phyloP scores from a whole-genome alignment of 1,284 basidiomycete genomes.

The Trichosporon sp. region DNA sequence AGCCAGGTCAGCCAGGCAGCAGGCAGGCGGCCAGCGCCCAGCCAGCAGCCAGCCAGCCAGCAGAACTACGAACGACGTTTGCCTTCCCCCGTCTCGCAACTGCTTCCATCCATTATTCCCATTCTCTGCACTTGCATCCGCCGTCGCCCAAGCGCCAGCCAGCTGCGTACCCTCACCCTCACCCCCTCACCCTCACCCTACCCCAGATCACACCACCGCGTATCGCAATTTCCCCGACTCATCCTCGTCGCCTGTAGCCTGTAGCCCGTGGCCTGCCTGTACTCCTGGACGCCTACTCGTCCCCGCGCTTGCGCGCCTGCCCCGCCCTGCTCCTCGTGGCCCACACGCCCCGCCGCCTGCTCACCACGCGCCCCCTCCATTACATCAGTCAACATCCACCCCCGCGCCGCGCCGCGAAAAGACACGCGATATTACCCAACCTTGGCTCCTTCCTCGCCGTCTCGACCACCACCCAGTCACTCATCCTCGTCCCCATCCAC shows the following conservation, averaged over 20 bases:
- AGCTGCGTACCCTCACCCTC: neutral
- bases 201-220: neutral
- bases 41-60: neutral
- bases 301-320: neutral
- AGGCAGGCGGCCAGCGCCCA: too few relatives aligned
- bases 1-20: neutral
- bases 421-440: neutral
- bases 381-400: neutral
- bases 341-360: neutral
- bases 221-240: neutral
- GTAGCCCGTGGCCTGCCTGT: too few relatives aligned
- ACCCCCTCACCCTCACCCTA: neutral
- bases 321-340: neutral
- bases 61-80: neutral
- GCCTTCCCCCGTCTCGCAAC: neutral
- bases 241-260: neutral
- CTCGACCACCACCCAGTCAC: neutral
- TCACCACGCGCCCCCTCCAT: neutral
- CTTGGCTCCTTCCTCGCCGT: neutral
- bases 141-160: neutral
- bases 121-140: neutral
- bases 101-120: neutral
- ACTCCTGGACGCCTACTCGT: neutral
- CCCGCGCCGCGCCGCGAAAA: neutral
- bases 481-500: neutral